Conservation (phyloP, 2,329 filamentous ascomycete species). For the Fusarium nematophilum region DNA sequence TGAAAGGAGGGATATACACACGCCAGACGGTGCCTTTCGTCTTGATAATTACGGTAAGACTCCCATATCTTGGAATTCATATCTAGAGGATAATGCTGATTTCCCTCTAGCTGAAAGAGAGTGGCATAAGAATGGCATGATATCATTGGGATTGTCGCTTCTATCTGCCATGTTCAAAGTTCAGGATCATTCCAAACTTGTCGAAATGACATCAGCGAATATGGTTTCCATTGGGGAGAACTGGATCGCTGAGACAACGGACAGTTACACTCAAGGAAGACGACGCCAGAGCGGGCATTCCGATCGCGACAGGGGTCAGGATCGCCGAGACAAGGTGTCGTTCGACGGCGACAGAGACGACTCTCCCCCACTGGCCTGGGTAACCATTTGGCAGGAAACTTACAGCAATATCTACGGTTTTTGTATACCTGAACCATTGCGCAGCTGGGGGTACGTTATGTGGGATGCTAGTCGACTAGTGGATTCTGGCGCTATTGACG, state of each 20-base stretch:
- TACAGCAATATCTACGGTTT: conserved; percentile 8
- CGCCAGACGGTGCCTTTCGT: background rate
- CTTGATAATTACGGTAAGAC: background rate
- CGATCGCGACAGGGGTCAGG: background rate
- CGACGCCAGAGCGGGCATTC: background rate
- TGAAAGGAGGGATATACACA: background rate
- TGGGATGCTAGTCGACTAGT: conserved; percentile 2
- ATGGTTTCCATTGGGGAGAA: background rate
- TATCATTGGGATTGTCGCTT: background rate
- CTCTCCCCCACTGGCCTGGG: conserved; percentile 2
- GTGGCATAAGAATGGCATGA: background rate
- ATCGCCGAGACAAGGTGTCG: background rate
- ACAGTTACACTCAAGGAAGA: background rate
- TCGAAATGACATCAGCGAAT: background rate
- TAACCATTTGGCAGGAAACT: background rate
- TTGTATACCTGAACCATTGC: background rate
- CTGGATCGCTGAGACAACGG: background rate
- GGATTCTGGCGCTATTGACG: background rate
- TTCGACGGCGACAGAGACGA: conserved; percentile 5
- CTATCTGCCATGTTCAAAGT: background rate
- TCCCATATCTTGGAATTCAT: background rate
- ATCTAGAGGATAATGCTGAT: background rate
- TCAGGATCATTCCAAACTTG: background rate
- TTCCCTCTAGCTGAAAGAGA: background rate
- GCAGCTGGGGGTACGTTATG: conserved; percentile 9